Evolutionary conservation across 495 filamentous ascomycete genomes (phyloP).

Genomic region (Aspergillus biplanus): DNA sequence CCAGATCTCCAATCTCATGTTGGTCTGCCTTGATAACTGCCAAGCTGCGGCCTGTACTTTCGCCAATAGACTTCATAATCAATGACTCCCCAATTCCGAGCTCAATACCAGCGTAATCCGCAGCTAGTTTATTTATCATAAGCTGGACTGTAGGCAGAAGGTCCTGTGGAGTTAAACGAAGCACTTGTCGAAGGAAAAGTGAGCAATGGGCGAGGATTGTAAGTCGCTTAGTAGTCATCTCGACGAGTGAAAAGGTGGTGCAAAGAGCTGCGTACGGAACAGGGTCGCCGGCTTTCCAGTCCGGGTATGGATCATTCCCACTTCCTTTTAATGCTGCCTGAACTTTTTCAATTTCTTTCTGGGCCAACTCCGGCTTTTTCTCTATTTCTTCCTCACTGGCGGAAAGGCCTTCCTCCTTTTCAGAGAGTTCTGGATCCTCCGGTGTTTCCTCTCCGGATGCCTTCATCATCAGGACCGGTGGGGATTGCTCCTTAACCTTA

Average conservation of each 20-base stretch:
- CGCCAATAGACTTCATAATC: constrained; percentile 98
- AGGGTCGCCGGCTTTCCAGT: constrained; percentile 87
- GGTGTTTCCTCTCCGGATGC: constrained; percentile 40
- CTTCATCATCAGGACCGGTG: constrained; percentile 35
- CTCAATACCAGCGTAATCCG: constrained; percentile 94
- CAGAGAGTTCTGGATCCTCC: constrained; percentile 44
- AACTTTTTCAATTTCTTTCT: constrained; percentile 80
- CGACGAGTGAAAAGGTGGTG: constrained; percentile 89
- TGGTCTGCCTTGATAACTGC: constrained; percentile 90
- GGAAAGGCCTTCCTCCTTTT: constrained; percentile 54
- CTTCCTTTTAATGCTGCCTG: constrained; percentile 71
- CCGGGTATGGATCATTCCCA: constrained; percentile 82
- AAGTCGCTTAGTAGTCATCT: constrained; percentile 89
- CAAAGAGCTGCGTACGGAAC: constrained; percentile 96
- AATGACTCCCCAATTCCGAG: constrained; percentile 95
- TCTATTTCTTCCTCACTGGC: constrained; percentile 65
- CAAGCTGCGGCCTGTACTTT: constrained; percentile 87
- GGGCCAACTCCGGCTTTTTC: constrained; percentile 73
- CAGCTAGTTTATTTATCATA: constrained; percentile 97
- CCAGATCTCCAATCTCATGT: constrained; percentile 92
- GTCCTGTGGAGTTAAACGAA: constrained; percentile 87
- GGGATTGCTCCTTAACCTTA: constrained; percentile 26
- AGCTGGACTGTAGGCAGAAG: constrained; percentile 85
- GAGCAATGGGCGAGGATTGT: constrained; percentile 86
- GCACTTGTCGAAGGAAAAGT: constrained; percentile 87